phyloP scores from a whole-genome alignment of 2,329 filamentous ascomycete genomes.

The Botryotinia narcissicola region DNA sequence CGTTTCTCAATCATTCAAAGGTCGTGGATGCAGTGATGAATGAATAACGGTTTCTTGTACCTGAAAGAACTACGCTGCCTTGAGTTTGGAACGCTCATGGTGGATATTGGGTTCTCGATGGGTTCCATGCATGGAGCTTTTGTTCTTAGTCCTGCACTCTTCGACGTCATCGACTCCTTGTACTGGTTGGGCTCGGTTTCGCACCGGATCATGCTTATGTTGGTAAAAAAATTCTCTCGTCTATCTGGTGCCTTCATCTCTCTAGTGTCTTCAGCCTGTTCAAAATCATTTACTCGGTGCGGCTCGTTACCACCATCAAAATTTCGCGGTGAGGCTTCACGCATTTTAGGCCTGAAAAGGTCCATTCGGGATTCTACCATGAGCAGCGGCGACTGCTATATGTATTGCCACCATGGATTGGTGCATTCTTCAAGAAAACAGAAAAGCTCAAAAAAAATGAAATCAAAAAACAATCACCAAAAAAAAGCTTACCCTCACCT shows the following conservation, averaged over 20 bases:
- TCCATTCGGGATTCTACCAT: neutral
- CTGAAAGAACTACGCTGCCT: slow-evolving; percentile 3
- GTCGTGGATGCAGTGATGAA: neutral
- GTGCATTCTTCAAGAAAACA: neutral
- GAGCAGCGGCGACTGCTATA: neutral
- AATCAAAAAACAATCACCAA: neutral
- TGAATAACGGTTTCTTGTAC: neutral
- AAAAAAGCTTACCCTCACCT: neutral
- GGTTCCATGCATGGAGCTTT: neutral
- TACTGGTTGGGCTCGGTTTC: neutral
- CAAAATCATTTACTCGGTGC: neutral
- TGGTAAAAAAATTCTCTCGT: neutral
- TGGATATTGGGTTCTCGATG: neutral
- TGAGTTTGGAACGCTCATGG: slow-evolving; percentile 3
- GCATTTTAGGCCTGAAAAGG: neutral
- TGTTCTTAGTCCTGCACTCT: neutral
- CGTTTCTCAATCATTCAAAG: neutral
- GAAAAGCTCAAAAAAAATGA: neutral
- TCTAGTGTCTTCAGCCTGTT: neutral
- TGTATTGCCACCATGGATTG: neutral
- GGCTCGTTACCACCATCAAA: neutral
- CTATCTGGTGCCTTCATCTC: neutral
- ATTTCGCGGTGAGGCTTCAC: neutral
- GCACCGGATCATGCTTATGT: neutral
- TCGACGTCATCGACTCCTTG: neutral